Percentiles rank a stretch among this genome's conserved stretches.
Conservation (phyloP, 768 basidiomycete genomes). For the Trametes cinnabarina region DNA sequence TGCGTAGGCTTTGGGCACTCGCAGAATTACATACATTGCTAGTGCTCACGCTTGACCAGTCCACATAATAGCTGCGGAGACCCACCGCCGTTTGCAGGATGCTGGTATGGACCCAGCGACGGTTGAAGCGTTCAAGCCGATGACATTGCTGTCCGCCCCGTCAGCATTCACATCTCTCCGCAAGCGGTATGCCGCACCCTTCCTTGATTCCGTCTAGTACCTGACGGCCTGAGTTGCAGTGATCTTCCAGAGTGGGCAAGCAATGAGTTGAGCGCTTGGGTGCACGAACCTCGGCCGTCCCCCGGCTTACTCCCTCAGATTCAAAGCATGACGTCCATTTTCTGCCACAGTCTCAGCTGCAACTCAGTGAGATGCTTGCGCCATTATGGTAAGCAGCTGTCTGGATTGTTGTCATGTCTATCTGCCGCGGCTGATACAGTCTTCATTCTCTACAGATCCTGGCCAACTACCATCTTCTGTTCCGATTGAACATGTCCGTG, state of each 20-base stretch:
- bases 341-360: constrained; percentile 43
- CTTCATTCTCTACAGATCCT: too few species aligned
- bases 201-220: too few species aligned
- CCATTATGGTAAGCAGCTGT: constrained; percentile 37
- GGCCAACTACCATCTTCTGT: too few species aligned
- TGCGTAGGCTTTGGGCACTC: background rate
- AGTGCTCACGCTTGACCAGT: constrained; percentile 29
- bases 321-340: constrained; percentile 32
- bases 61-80: constrained; percentile 43
- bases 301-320: constrained; percentile 31
- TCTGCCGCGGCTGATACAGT: too few species aligned
- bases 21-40: background rate
- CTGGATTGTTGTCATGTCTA: too few species aligned
- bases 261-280: background rate
- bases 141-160: background rate
- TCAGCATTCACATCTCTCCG: background rate
- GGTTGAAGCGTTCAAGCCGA: constrained; percentile 4
- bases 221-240: background rate
- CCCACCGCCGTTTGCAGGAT: too few species aligned
- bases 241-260: background rate
- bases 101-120: background rate
- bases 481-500: background rate
- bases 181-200: background rate
- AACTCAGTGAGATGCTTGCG: constrained; percentile 38
- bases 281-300: background rate